These are phyloP conservation scores for Suhomyces emberorum DNA, from an alignment of 805 yeast genomes.

Conservation along the genomic window DNA sequence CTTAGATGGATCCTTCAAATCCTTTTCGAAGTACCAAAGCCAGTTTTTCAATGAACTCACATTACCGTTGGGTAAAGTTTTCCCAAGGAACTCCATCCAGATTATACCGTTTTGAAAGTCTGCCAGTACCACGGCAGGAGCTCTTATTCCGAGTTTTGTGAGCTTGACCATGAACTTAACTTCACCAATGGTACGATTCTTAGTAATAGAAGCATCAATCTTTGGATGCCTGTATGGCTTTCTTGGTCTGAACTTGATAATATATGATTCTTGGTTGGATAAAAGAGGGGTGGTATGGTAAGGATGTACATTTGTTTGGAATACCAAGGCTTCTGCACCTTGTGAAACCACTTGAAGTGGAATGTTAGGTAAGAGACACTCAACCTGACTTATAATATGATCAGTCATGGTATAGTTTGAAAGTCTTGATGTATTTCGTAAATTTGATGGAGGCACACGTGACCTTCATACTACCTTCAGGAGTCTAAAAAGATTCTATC, in stretches of 20 bases:
- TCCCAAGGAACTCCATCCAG: slow-evolving; percentile 84
- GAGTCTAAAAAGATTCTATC: too few species aligned
- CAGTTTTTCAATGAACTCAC: slow-evolving; percentile 69
- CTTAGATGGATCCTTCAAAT: slow-evolving; percentile 9
- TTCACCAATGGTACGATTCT: slow-evolving; percentile 79
- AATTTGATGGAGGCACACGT: too few species aligned
- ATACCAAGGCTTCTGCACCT: slow-evolving; percentile 89
- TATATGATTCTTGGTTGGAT: slow-evolving; percentile 37
- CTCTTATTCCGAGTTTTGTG: slow-evolving; percentile 52
- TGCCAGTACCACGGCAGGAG: slow-evolving; percentile 72
- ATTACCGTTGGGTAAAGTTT: slow-evolving; percentile 45
- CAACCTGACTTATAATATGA: slow-evolving; percentile 43
- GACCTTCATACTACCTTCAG: too few species aligned
- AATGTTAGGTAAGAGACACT: slow-evolving; percentile 43
- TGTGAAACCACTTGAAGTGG: slow-evolving; percentile 63
- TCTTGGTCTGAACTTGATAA: slow-evolving; percentile 82
- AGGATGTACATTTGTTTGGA: slow-evolving; percentile 62
- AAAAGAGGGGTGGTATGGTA: slow-evolving; percentile 39
- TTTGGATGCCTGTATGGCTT: slow-evolving; percentile 88
- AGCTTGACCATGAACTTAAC: slow-evolving; percentile 69
- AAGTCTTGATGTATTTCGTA: too few species aligned
- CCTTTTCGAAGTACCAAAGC: slow-evolving; percentile 58
- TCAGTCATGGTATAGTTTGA: slow-evolving; percentile 56
- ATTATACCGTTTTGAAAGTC: slow-evolving; percentile 77
- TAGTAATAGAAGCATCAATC: slow-evolving; percentile 73